Base-by-base conservation (phyloP, 495 filamentous ascomycete species). In the Penicillium ochrochloron region DNA sequence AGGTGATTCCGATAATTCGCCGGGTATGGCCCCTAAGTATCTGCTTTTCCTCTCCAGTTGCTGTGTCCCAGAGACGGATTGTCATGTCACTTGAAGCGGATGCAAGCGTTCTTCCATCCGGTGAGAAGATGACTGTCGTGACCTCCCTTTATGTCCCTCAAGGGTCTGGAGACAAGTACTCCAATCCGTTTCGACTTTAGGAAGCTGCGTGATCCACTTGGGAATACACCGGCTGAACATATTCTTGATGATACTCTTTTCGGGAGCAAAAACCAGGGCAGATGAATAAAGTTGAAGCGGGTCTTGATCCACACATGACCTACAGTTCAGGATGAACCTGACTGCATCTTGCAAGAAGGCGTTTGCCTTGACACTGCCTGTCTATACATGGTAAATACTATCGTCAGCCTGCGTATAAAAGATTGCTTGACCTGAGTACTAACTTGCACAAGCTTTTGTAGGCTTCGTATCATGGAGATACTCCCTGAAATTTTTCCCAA, bases 401-500 rank as follows among this genome's bases (percentile, higher is more conserved):
- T 5, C 7, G 2, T 46, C 11, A 46, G 42, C 4, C 17, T 46
- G 9, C 42, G 42, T 46, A 21, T 14, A 4, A 4, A 39, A 39
- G 35, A 5, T 12, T 15, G 35, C 35, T 39, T 39, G 35, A 14
- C 10, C 4, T 39, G 11, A 39, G 4, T 14, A 39, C 35, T 39
- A 12, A 46, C 42, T 46, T 46, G 6, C 42, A 52, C 21, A 15
- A 48, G 27, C 42, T n/a, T 48, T 52, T 31, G 60, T 19, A 19
- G 56, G 50, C 19, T 25, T 51, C 46, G 21, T 23, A 61, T n/a
- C 15, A 56, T 46, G 6, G 41, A 35, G 5, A 61, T 31, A 27
- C 33, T 29, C 6, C 62, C 61, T 15, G 58, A 63, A 37, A 59
- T 60, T 14, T 15, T 41, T 35, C 57, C 59, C 35, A 67, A 5